Percentiles rank a stretch among this genome's conserved stretches.
These are phyloP conservation scores for Tylopilus cervinicoccineus DNA, from an alignment of 768 basidiomycete species.

Conservation along the genomic window DNA sequence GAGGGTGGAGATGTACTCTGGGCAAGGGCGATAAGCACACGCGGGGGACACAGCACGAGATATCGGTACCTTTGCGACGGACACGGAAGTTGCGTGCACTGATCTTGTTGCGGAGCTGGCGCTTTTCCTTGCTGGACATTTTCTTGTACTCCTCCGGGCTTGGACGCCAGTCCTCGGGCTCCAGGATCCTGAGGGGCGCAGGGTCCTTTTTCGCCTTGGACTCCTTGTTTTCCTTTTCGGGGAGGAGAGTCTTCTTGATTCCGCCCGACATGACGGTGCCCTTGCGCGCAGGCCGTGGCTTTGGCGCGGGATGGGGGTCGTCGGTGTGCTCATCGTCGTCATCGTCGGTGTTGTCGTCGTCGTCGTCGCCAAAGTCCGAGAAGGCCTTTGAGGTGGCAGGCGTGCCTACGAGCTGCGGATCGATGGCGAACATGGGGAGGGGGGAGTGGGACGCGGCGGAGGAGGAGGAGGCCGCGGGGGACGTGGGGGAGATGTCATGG, in stretches of 20 bases:
- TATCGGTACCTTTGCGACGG: conserved; percentile 70
- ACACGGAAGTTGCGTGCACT: conserved; percentile 94
- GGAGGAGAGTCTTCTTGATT: conserved; percentile 53
- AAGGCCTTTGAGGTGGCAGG: conserved; percentile 44
- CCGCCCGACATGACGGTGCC: conserved; percentile 75
- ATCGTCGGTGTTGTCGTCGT: conserved; percentile 31
- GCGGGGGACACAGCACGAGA: neutral
- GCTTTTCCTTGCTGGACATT: conserved; percentile 92
- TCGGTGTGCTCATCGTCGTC: conserved; percentile 24
- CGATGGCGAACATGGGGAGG: conserved; percentile 48
- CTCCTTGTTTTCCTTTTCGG: conserved; percentile 33
- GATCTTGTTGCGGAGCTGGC: conserved; percentile 96
- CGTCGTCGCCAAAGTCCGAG: conserved; percentile 42
- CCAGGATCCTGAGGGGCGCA: conserved; percentile 19
- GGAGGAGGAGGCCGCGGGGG: conserved; percentile 19
- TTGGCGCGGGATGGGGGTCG: conserved; percentile 23
- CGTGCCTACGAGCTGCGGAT: conserved; percentile 73
- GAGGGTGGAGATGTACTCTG: conserved; percentile 92
- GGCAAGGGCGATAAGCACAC: neutral
- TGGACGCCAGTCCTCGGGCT: conserved; percentile 77
- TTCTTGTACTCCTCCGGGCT: conserved; percentile 92
- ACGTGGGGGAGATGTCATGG: conserved; percentile 24
- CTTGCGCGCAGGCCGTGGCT: conserved; percentile 52
- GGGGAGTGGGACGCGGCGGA: conserved; percentile 19
- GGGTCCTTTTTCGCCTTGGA: conserved; percentile 28